Base-by-base conservation (phyloP, 2,329 filamentous ascomycete genomes). In the Fusarium scirpi region DNA sequence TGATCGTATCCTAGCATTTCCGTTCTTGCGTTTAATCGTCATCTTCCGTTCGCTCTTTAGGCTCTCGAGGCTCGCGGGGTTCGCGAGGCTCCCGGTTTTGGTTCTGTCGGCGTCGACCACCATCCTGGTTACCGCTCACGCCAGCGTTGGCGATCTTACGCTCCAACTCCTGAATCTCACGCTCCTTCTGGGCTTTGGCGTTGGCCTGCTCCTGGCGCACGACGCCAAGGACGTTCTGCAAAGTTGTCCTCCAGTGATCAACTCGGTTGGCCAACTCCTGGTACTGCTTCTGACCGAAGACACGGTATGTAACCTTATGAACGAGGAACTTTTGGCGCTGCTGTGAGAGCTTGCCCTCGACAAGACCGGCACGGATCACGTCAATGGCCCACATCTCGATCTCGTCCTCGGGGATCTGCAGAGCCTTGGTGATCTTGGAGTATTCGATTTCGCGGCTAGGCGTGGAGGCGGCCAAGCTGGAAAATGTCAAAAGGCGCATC, bases 311-410 rank as follows among this genome's bases (percentile, higher is more conserved):
- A 76, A 94, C 94, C 80, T 96, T 91, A 86, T 99, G 96, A 68
- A 99, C 94, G 57, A 98, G 87, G 87, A 99, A 98, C 70, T 95
- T 92, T 80, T 93, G 89, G 80, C 94, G 94, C 80, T 95, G 88
- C 85, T 99, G 96, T 63, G 92, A 96, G 74, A 99, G 90, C 84
- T 97, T 97, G 79, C 96, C 96, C 85, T 99, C 96, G 55, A 99
- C 93, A 40, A 99, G 90, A 34, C 94, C 94, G 49, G 94, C 94
- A 74, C 96, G 93, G 83, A 99, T 98, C 74, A 97, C 94, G 80
- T 99, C 96, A 77, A 99, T 99, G 73, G 97, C 94, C 96, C 96
- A 99, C 87, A 95, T 92, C 87, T 99, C 96, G 44, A 98, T 94
- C 70, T 98, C 94, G 70, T 92, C 90, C 48, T 84, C 79, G 47